These are phyloP conservation scores for Bonia amplexicaulis DNA, from an alignment of 176 grass and related monocot species.

Conservation along the genomic window DNA sequence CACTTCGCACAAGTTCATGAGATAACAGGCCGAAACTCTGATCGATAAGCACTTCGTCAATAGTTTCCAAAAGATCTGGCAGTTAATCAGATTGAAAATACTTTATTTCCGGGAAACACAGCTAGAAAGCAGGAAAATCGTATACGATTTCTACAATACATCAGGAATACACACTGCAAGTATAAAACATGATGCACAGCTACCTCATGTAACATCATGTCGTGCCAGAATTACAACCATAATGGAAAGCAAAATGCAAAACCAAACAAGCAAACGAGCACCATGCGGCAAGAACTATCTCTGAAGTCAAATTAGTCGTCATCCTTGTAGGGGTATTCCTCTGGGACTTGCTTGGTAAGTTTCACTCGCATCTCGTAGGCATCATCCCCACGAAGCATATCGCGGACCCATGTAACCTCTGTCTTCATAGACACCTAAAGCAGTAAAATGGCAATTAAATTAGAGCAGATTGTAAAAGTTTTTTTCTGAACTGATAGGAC, in stretches of 20 bases:
- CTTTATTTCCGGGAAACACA: neutral
- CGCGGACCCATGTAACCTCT: conserved; percentile 90
- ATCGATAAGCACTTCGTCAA: neutral
- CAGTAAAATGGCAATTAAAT: neutral
- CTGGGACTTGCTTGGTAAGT: conserved; percentile 86
- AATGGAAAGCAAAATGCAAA: neutral
- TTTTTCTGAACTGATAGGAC: neutral
- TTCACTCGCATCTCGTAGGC: conserved; percentile 93
- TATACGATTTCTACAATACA: conserved; percentile 9
- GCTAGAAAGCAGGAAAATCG: neutral
- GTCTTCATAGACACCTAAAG: conserved; percentile 94
- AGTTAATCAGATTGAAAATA: neutral
- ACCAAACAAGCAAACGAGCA: neutral
- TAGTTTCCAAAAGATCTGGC: neutral
- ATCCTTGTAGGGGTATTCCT: conserved; percentile 99
- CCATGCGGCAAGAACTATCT: neutral
- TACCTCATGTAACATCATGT: conserved; percentile 24
- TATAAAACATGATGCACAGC: conserved; percentile 6
- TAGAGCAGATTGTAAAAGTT: neutral
- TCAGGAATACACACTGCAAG: conserved; percentile 8
- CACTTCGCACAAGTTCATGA: neutral
- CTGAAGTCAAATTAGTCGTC: conserved; percentile 50
- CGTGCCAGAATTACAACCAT: neutral
- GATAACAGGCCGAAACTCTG: neutral
- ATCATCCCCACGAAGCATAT: conserved; percentile 90